Conservation (phyloP, 202 grass and related monocot species). For the Bolboschoenoplectus hybrid region DNA sequence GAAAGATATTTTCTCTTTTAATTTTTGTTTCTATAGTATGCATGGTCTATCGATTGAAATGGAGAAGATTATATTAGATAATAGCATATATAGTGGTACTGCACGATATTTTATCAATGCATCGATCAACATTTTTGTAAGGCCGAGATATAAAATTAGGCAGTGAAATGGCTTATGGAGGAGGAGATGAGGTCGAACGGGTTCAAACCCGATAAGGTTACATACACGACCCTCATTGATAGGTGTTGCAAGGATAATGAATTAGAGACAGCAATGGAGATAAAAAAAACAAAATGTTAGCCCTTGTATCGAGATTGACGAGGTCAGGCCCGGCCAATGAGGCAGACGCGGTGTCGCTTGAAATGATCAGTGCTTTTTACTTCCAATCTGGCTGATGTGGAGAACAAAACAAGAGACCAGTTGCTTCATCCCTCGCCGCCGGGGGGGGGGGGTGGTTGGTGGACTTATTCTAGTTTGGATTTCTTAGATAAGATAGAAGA, state of each 20-base stretch:
- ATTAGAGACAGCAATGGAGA: conserved; percentile 54
- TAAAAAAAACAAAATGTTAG: conserved; percentile 59
- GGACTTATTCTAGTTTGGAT: too few relatives aligned
- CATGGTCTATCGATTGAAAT: too few relatives aligned
- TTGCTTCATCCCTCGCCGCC: conserved; percentile 29
- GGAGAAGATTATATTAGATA: too few relatives aligned
- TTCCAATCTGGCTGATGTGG: too few relatives aligned
- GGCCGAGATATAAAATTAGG: conserved; percentile 48
- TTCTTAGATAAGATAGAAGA: too few relatives aligned
- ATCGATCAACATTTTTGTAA: conserved; percentile 71
- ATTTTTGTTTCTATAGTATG: too few relatives aligned
- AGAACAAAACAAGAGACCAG: too few relatives aligned
- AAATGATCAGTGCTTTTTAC: conserved; percentile 76
- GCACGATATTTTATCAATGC: conserved; percentile 39
- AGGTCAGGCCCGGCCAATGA: conserved; percentile 50
- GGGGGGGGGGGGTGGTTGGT: conserved; percentile 30
- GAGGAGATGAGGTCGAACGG: conserved; percentile 54
- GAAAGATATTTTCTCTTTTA: too few relatives aligned
- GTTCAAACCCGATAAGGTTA: conserved; percentile 63
- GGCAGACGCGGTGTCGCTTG: conserved; percentile 46
- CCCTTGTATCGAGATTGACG: conserved; percentile 65
- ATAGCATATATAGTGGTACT: too few relatives aligned
- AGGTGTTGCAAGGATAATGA: conserved; percentile 74
- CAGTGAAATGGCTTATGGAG: conserved; percentile 53
- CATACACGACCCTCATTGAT: conserved; percentile 79